Base-by-base conservation (phyloP, 768 basidiomycete species). In the Tylopilus sp. region DNA sequence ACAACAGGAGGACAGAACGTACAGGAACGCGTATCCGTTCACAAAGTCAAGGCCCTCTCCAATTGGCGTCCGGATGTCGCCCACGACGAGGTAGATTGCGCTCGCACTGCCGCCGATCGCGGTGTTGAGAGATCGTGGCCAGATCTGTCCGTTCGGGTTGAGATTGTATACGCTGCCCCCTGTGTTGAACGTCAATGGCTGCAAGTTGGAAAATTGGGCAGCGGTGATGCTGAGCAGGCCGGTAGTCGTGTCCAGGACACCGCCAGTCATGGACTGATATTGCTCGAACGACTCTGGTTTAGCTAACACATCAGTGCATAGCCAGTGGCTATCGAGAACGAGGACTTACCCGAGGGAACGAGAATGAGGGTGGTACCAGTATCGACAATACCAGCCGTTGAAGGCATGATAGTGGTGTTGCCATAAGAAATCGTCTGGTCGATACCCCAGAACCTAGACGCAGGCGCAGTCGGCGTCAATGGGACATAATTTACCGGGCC, bases 351-450 rank as follows among this genome's bases (percentile, higher is more conserved):
- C 1, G 63, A 31, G 11, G 66, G 51, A 12, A 66, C 36, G 20
- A 60, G 47, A 17, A 67, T 53, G 17, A 69, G 47, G 3, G 65
- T 64, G 42, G 63, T 65, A 6, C 70, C 71, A 0, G 67, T 67
- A 50, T 69, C 71, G 21, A 71, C 57, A 40, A 71, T 70, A 21
- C 70, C 70, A 23, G 69, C 61, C 10, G 61, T 60, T 12, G 17
- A 38, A 3, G 57, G 38, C 39, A 69, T 26, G 25, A 71, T 53
- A 7, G 52, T 58, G 6, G 53, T 52, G 0, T 41, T 22, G 13
- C 65, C 66, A 15, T 68, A 71, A 9, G 58, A 43, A 38, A 72
- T 58, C 70, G 75, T 6, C 52, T 69, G 65, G 33, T 72, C 45
- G 35, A 71, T 65, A 6, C 70, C 71, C 71, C 71, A 70, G 45